phyloP scores from a whole-genome alignment of 139 green algal species.

The Yamagishiella unicocca region DNA sequence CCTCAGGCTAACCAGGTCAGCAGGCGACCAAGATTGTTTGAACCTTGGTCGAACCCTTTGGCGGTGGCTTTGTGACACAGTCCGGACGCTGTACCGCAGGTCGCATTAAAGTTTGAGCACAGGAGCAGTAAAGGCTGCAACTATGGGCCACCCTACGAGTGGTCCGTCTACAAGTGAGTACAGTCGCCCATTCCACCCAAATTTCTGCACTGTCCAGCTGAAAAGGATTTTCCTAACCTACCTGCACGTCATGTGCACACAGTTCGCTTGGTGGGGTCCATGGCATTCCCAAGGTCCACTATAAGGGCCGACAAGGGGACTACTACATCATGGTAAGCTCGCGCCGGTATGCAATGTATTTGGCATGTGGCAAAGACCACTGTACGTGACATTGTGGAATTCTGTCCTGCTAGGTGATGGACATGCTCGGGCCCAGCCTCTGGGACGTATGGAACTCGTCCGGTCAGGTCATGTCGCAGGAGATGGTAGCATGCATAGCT shows the following conservation, averaged over 20 bases:
- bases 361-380: background rate
- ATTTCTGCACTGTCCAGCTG: background rate
- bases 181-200: background rate
- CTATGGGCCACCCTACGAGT: slow-evolving; percentile 99
- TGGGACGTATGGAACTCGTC: slow-evolving; percentile 99
- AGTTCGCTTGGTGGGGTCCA: slow-evolving; percentile 84
- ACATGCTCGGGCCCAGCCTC: slow-evolving; percentile 96
- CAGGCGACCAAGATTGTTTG: background rate
- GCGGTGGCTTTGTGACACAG: background rate
- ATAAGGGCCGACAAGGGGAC: slow-evolving; percentile 96
- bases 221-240: background rate
- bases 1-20: slow-evolving; percentile 83
- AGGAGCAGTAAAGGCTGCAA: slow-evolving; percentile 97
- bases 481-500: slow-evolving; percentile 99
- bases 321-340: slow-evolving; percentile 98
- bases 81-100: slow-evolving; percentile 60
- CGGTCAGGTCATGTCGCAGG: slow-evolving; percentile 95
- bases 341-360: too few species aligned
- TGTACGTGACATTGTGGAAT: background rate
- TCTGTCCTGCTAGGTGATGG: slow-evolving; percentile 90
- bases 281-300: slow-evolving; percentile 96
- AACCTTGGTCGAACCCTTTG: too few species aligned
- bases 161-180: slow-evolving; percentile 95
- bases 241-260: background rate
- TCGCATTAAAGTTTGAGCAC: slow-evolving; percentile 99